These are phyloP conservation scores for Bruguiera sexangula DNA, from an alignment of 345 rosid species.

Conservation along the genomic window DNA sequence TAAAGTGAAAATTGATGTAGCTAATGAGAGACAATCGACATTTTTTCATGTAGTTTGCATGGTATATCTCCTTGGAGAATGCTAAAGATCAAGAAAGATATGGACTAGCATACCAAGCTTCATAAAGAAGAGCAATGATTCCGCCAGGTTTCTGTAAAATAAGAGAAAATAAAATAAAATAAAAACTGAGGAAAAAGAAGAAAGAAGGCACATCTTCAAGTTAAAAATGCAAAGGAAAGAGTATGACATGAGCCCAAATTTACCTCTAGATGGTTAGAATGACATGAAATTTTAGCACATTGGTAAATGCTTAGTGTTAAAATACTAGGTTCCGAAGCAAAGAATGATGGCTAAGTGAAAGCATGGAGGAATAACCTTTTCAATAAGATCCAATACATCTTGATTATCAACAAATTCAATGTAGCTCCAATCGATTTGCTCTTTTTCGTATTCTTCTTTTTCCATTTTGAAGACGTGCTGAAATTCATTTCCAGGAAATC, in stretches of 20 bases:
- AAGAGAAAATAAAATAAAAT: background rate
- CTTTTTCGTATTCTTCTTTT: slow-evolving; percentile 95
- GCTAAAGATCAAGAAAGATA: background rate
- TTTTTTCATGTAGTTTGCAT: background rate
- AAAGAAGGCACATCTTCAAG: background rate
- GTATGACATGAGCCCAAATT: background rate
- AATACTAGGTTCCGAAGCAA: background rate
- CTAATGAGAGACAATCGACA: background rate
- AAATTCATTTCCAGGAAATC: slow-evolving; percentile 21
- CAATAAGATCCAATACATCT: slow-evolving; percentile 90
- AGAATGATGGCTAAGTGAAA: slow-evolving; percentile 1
- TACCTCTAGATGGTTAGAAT: background rate
- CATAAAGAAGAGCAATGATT: slow-evolving; percentile 75
- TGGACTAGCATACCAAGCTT: slow-evolving; percentile 60
- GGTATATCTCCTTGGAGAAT: too few relatives aligned
- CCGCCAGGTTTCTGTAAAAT: slow-evolving; percentile 73
- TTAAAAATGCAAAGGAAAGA: background rate
- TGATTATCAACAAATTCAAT: slow-evolving; percentile 95
- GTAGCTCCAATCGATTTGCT: slow-evolving; percentile 91
- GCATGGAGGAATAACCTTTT: slow-evolving; percentile 51
- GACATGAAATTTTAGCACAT: background rate
- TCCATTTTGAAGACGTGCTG: slow-evolving; percentile 99
- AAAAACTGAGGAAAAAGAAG: background rate
- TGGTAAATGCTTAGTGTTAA: background rate
- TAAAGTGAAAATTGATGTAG: background rate